A percentile compares a stretch with the other conserved stretches of the same genome.
Evolutionary conservation across 768 basidiomycete genomes (phyloP).

Genomic region (Filobasidium wieringae): DNA sequence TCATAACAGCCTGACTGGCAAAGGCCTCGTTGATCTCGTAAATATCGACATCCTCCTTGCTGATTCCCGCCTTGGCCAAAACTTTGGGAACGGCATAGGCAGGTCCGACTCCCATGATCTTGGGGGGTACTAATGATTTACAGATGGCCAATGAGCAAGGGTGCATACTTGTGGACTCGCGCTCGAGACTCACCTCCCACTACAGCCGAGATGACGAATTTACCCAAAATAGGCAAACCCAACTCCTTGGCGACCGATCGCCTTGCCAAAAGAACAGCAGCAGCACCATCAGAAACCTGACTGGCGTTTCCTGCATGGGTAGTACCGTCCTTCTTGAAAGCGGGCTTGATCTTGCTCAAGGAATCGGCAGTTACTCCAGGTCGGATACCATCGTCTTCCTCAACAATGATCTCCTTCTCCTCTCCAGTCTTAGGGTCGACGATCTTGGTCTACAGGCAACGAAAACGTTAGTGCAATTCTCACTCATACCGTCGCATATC

Average conservation of each 20-base stretch:
- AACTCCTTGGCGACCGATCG: constrained; percentile 62
- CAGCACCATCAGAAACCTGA: constrained; percentile 79
- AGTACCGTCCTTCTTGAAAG: constrained; percentile 48
- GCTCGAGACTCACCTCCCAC: constrained; percentile 52
- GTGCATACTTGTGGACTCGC: too few relatives aligned
- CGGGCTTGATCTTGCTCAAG: constrained; percentile 68
- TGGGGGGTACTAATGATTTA: not conserved
- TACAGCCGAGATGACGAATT: constrained; percentile 65
- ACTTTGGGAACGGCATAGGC: constrained; percentile 69
- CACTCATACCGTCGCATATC: not conserved
- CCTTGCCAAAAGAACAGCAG: constrained; percentile 68
- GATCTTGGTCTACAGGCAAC: constrained; percentile 39
- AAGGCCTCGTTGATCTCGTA: constrained; percentile 52
- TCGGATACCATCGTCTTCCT: constrained; percentile 77
- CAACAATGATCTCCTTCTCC: constrained; percentile 45
- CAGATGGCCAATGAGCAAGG: not conserved
- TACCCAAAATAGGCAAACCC: constrained; percentile 67
- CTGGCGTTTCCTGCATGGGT: constrained; percentile 45
- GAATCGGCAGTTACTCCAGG: constrained; percentile 67
- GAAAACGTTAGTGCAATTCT: not conserved
- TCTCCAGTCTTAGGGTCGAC: constrained; percentile 48
- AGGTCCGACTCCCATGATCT: constrained; percentile 51
- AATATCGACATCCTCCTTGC: constrained; percentile 41
- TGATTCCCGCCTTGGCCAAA: constrained; percentile 56
- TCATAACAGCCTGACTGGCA: constrained; percentile 78